Percentiles rank a stretch among this genome's conserved stretches.
phyloP scores from a whole-genome alignment of 352 stramenopile genomes.

The Lagenidium giganteum region DNA sequence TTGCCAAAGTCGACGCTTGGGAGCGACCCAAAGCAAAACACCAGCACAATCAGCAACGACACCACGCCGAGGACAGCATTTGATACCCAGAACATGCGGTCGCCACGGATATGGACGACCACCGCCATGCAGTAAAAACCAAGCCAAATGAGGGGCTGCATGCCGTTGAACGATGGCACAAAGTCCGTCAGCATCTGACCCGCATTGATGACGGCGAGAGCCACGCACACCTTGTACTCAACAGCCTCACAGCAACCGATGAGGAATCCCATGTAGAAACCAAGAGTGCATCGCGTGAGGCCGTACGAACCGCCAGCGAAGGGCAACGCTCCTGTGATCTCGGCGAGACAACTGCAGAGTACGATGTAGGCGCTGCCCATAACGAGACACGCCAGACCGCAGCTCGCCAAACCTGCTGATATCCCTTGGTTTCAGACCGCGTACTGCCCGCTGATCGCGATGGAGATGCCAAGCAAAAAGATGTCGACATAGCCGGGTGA shows the following conservation, averaged over 20 bases:
- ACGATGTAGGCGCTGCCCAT: constrained; percentile 15
- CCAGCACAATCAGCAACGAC: constrained; percentile 3
- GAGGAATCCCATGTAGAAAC: constrained; percentile 21
- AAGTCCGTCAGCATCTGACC: constrained; percentile 5
- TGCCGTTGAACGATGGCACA: neutral
- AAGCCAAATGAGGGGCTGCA: constrained; percentile 8
- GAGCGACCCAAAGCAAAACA: constrained; percentile 13
- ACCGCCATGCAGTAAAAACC: constrained; percentile 9
- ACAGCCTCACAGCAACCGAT: constrained; percentile 22
- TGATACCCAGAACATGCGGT: constrained; percentile 13
- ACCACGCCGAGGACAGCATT: constrained; percentile 7
- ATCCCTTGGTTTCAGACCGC: constrained; percentile 22
- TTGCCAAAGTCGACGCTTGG: constrained; percentile 2
- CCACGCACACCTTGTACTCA: constrained; percentile 10
- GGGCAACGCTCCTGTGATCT: constrained; percentile 19
- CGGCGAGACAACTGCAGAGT: constrained; percentile 13
- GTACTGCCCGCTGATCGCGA: constrained; percentile 24
- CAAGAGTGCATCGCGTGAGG: constrained; percentile 19
- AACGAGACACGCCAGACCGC: constrained; percentile 4
- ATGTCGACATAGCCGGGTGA: too few relatives aligned
- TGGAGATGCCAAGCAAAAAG: constrained; percentile 18
- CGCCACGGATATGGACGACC: constrained; percentile 10
- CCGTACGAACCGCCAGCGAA: constrained; percentile 28
- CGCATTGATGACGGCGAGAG: neutral
- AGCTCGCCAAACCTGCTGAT: constrained; percentile 12